Conservation (phyloP, 139 green algal genomes). For the Spirogloea muscicola region DNA sequence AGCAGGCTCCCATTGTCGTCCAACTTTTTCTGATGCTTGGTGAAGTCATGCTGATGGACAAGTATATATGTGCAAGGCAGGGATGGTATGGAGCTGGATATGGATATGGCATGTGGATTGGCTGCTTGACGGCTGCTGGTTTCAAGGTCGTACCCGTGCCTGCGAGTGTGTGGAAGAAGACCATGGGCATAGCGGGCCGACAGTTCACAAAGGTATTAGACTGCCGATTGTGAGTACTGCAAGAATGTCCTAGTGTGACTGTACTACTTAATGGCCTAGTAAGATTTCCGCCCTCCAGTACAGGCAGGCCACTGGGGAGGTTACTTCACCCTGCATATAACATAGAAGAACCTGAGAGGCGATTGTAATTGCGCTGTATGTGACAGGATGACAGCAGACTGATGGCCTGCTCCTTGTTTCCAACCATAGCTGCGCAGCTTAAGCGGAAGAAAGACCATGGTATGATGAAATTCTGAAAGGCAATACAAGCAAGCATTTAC, state of each 20-base stretch:
- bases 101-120: conserved; percentile 48
- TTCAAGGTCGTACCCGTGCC: conserved; percentile 29
- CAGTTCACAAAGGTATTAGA: conserved; percentile 21
- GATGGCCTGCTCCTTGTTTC: conserved; percentile 27
- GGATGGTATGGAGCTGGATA: conserved; percentile 42
- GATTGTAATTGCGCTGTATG: neutral
- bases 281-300: neutral
- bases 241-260: neutral
- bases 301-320: neutral
- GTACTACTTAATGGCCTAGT: neutral
- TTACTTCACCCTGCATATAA: neutral
- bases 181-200: conserved; percentile 4
- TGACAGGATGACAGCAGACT: conserved; percentile 33
- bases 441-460: conserved; percentile 51
- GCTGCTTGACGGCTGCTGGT: conserved; percentile 19
- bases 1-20: neutral
- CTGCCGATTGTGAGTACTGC: neutral
- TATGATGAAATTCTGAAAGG: conserved; percentile 1
- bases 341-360: neutral
- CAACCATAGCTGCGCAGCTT: conserved; percentile 8
- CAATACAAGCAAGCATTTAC: neutral
- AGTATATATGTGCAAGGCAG: conserved; percentile 22
- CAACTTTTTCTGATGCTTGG: neutral
- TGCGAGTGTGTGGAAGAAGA: conserved; percentile 22
- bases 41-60: neutral